Base-by-base conservation (phyloP, 768 basidiomycete genomes). In the Termitomyces sp. region DNA sequence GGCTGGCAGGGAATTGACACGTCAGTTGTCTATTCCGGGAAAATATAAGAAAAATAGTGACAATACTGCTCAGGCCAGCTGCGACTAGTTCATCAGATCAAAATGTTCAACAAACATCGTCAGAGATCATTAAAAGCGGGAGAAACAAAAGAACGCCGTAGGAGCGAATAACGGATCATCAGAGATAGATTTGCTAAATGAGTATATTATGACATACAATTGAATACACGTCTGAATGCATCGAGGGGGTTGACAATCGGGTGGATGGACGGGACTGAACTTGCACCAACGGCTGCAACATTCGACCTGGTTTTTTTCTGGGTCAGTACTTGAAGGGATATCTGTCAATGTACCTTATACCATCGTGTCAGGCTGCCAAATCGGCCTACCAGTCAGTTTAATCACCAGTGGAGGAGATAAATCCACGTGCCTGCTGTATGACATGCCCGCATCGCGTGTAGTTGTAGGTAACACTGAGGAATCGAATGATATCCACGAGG, bases 221-320 rank as follows among this genome's bases (percentile, higher is more conserved):
- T 82, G 81, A 62, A 50, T 38, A 46, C 70, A 72, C 10, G 66
- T 71, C n/a, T 45, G 63, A 25, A 53, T 74, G 70, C 83, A 85
- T 2, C 35, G 32, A 0, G 78, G 79, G 7, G 65, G 72, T 1
- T 54, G 63, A 53, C 82, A 83, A 40, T 62, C 66, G 0, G 56
- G 51, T 0, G 79, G 79, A 56, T 85, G 84, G 46, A 66, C 70
- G 0, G 81, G 74, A 47, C 83, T 84, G 60, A 84, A 83, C 29
- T 56, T 61, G 68, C 85, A 86, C 44, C 68, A 70, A 25, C 59
- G 56, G 55, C 66, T 71, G 7, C 16, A 49, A 6, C 47, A 49
- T 6, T 36, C 23, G 16, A 49, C 47, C 47, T 49, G 23, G 23
- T 1, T 3, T 25, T 25, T 35, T 5, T 32, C n/a, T 12, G 2